Base-by-base conservation (phyloP, 176 grass and related monocot species). In the Oryza australiensis region DNA sequence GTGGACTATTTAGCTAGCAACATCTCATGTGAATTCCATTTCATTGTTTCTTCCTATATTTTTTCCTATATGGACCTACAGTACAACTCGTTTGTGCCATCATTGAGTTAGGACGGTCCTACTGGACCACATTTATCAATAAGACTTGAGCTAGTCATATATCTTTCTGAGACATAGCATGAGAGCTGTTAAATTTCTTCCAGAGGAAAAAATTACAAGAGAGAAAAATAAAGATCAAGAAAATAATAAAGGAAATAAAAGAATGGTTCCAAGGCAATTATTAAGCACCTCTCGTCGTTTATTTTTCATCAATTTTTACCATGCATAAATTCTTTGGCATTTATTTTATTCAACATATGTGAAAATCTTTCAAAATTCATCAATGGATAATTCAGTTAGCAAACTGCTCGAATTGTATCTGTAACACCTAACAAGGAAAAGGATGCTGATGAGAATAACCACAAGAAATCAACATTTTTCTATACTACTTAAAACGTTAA, bases 1-100 rank as follows among this genome's bases (percentile, higher is more conserved):
- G 2, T 2, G 18, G 46, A 66, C 22, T 75, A 26, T 26, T 87
- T 75, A 28, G 38, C 70, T 46, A 71, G 15, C 9, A 6, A 55
- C 86, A 87, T 10, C 11, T 48, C 79, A 78, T 73, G 80, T 78
- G 42, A 51, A 0, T 42, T 73, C 73, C 5, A 72, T 3, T 87
- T 66, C 57, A 3, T 49, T 30, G 48, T 27, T 60, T 64, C 74
- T 78, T 72, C 80, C 15, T 80, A 28, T 42, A 37, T 2, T 80
- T 2, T 80, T 55, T 29, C n/a, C n/a, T 6, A 40, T 23, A 65
- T 65, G 53, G 79, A 67, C 28, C 69, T 45, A 57, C 46, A 48
- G 10, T 73, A 72, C 33, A 78, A 66, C 42, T 45, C 33, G 5
- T 1, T 63, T 32, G 43, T 42, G 2, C 30, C 7, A 69, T 67